A percentile compares a stretch with the other conserved stretches of the same genome.
Conservation (phyloP, 345 rosid genomes). For the Hypericum perforatum region DNA sequence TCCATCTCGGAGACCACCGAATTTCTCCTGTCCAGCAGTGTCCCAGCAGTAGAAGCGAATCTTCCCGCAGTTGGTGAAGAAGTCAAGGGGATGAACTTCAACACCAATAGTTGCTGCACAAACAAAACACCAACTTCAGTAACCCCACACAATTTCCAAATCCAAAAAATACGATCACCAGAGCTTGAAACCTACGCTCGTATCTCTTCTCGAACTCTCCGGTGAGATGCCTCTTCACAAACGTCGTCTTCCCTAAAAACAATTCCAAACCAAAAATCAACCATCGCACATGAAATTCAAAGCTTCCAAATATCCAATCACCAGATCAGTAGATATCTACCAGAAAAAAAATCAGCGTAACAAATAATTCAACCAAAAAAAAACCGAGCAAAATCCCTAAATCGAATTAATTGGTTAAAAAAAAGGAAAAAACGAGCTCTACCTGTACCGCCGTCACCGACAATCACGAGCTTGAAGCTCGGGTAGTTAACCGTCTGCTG, state of each 20-base stretch:
- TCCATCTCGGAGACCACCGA: conserved; percentile 94
- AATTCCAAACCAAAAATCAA: neutral
- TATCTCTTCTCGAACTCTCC: conserved; percentile 97
- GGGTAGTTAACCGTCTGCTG: conserved; percentile 43
- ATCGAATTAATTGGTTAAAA: neutral
- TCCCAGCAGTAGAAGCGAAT: conserved; percentile 96
- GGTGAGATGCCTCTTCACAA: conserved; percentile 84
- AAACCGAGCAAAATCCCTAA: too few species aligned
- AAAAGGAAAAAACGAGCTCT: neutral
- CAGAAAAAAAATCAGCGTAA: too few species aligned
- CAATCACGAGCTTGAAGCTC: conserved; percentile 87
- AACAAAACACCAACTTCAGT: neutral
- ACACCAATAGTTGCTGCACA: conserved; percentile 82
- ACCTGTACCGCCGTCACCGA: conserved; percentile 96
- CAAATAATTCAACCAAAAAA: too few species aligned
- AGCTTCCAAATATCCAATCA: neutral
- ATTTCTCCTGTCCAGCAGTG: conserved; percentile 94
- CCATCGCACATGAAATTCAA: neutral
- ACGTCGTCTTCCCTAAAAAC: conserved; percentile 80
- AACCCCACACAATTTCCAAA: neutral
- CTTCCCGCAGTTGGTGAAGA: conserved; percentile 86
- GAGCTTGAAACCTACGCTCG: conserved; percentile 50
- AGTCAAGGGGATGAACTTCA: conserved; percentile 91
- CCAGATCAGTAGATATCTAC: neutral
- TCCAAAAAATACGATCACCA: neutral